Base-by-base conservation (phyloP, 1,284 basidiomycete genomes). In the Farysia itapuensis region DNA sequence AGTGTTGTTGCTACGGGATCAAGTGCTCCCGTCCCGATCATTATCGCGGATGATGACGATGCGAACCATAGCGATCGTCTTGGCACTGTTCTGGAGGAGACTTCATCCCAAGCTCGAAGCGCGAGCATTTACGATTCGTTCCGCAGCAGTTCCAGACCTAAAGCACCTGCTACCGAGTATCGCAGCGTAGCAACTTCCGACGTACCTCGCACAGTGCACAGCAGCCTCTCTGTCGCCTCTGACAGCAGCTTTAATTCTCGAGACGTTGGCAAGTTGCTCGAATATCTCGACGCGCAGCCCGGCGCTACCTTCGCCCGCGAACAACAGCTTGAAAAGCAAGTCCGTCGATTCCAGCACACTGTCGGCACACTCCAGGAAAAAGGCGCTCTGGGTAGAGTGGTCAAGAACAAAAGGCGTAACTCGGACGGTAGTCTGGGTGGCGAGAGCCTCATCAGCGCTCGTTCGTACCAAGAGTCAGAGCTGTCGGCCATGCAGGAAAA, bases 401-500 rank as follows among this genome's bases (percentile, higher is more conserved):
- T 37, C 43, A 15, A 43, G 35, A 15, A 45, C 32, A 36, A 23
- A 11, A 18, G 36, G 12, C 23, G 36, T 18, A 29, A 18, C 16
- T 50, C 50, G 4, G 49, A 50, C 4, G 37, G 39, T 5, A 32
- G 43, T 11, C 36, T 43, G 3, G 49, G 49, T 4, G 58, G 24
- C 15, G 57, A 54, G 2, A 54, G 51, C 35, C 18, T 31, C 13
- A 40, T 47, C 7, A 20, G 20, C 26, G 42, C 18, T 9, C 11
- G 25, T 23, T 50, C 52, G 13, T 24, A 33, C 11, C 43, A 49
- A 6, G 51, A 53, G 18, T 39, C 54, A 9, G 65, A 65, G 33
- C 47, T 70, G 14, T 58, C 57, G 12, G 54, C 63, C 4, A 63
- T 71, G 64, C 64, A 70, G 33, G 51, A 58, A 41, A 70, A 67